phyloP scores from a whole-genome alignment of 2,329 filamentous ascomycete genomes.

The Aspergillus pseudonomiae region DNA sequence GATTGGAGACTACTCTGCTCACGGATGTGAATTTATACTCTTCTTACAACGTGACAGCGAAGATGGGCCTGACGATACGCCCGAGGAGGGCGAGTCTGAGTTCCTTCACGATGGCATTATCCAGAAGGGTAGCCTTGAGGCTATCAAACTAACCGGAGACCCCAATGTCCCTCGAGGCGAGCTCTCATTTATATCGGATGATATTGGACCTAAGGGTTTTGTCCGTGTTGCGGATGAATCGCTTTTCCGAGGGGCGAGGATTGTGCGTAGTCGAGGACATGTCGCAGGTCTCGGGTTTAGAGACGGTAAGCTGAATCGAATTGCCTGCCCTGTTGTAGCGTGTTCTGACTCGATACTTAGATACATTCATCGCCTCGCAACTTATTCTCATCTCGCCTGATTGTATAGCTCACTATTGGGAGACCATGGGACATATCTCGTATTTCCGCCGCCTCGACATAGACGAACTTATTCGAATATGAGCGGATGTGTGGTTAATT shows the following conservation, averaged over 20 bases:
- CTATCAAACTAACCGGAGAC: constrained; percentile 90
- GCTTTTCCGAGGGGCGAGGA: constrained; percentile 71
- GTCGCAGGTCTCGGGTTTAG: constrained; percentile 73
- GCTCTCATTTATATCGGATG: constrained; percentile 76
- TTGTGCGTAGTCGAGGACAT: constrained; percentile 76
- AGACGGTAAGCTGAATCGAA: constrained; percentile 61
- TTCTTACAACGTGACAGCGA: constrained; percentile 69
- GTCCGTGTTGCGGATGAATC: constrained; percentile 66
- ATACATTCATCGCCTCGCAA: constrained; percentile 69
- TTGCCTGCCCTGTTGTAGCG: neutral
- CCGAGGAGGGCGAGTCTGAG: constrained; percentile 41
- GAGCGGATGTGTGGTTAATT: constrained; percentile 4
- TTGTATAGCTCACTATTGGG: constrained; percentile 80
- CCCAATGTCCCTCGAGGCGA: constrained; percentile 87
- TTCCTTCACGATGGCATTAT: constrained; percentile 51
- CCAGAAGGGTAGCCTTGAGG: constrained; percentile 72
- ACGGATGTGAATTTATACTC: constrained; percentile 86
- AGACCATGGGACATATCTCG: constrained; percentile 52
- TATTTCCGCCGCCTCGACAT: constrained; percentile 50
- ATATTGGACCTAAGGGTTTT: constrained; percentile 69
- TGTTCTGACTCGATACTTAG: constrained; percentile 22
- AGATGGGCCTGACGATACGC: constrained; percentile 46
- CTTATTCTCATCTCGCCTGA: constrained; percentile 79
- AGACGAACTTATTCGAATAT: constrained; percentile 39
- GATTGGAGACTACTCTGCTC: constrained; percentile 85